These are phyloP conservation scores for Erodium moschatum DNA, from an alignment of 441 rosid species.

Conservation along the genomic window DNA sequence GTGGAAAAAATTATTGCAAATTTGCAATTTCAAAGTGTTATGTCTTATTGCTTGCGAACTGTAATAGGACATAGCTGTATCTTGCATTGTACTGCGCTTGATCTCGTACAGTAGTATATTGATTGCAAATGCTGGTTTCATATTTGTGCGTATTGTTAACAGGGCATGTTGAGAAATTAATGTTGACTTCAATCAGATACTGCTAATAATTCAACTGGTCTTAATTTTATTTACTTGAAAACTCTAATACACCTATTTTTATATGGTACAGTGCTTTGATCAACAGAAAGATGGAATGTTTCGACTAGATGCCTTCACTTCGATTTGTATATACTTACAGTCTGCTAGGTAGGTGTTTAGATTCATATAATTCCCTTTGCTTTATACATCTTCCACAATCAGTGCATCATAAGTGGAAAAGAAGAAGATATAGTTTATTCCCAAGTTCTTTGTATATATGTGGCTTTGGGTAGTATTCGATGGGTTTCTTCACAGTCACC, in stretches of 20 bases:
- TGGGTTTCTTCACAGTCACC: not conserved
- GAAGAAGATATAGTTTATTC: too few species aligned
- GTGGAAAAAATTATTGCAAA: not conserved
- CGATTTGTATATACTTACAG: slow-evolving; percentile 57
- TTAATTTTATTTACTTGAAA: not conserved
- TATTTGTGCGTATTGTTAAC: not conserved
- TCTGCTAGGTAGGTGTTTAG: slow-evolving; percentile 42
- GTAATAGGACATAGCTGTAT: not conserved
- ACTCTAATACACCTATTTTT: slow-evolving; percentile 4
- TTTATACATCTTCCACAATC: not conserved
- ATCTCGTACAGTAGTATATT: not conserved
- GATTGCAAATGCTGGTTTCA: not conserved
- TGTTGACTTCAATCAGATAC: not conserved
- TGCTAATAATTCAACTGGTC: not conserved
- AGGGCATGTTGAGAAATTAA: not conserved
- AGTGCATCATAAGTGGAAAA: not conserved
- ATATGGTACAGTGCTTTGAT: slow-evolving; percentile 47
- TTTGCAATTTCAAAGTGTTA: not conserved
- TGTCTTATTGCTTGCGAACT: not conserved
- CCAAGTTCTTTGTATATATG: not conserved
- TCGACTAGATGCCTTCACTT: slow-evolving; percentile 56
- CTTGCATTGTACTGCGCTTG: not conserved
- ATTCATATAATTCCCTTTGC: not conserved
- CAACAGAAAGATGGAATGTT: slow-evolving; percentile 47
- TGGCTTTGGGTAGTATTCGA: not conserved